Conservation (phyloP, 1,284 basidiomycete species). For the Naganishia liquefaciens region DNA sequence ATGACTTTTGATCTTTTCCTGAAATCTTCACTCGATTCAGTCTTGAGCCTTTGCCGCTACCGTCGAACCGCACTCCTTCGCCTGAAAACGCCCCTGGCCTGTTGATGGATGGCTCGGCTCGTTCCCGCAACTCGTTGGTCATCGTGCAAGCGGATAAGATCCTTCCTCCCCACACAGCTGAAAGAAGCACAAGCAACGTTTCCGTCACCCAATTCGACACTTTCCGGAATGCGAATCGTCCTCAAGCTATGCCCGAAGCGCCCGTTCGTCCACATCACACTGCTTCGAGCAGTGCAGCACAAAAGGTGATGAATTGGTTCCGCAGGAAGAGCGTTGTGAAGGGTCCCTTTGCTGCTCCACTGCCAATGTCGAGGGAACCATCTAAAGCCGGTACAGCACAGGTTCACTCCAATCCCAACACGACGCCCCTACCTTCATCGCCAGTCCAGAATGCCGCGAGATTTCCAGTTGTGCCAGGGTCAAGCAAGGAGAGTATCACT, state of each 20-base stretch:
- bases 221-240: constrained; percentile 35
- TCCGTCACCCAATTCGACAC: constrained; percentile 48
- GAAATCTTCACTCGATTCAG: not conserved
- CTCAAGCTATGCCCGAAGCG: constrained; percentile 20
- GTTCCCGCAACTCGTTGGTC: constrained; percentile 36
- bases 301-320: constrained; percentile 68
- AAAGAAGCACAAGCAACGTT: constrained; percentile 34
- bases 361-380: constrained; percentile 25
- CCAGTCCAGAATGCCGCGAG: not conserved
- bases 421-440: not conserved
- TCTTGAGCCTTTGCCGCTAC: constrained; percentile 36
- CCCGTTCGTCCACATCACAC: constrained; percentile 25
- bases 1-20: not conserved
- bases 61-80: constrained; percentile 2
- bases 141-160: constrained; percentile 30
- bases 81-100: not conserved
- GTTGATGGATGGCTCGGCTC: constrained; percentile 42
- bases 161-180: constrained; percentile 27
- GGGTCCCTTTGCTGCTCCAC: constrained; percentile 40
- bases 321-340: constrained; percentile 58
- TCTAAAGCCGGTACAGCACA: not conserved
- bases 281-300: constrained; percentile 59
- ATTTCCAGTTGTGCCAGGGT: not conserved
- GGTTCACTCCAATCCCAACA: not conserved
- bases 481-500: constrained; percentile 3